These are phyloP conservation scores for Mycena polygramma DNA, from an alignment of 768 basidiomycete species.

Conservation along the genomic window DNA sequence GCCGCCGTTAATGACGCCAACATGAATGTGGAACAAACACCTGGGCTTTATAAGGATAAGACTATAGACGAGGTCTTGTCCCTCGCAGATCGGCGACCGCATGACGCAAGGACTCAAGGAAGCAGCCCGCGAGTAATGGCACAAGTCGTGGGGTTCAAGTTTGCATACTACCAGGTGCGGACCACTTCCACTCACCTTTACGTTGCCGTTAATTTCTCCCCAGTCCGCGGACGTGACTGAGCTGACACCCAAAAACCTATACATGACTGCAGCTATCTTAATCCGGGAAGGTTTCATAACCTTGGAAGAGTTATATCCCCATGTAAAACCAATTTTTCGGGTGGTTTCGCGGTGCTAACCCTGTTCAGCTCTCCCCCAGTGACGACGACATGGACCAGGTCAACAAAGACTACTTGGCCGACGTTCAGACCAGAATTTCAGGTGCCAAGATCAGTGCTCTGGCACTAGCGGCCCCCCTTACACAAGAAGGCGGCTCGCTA, in stretches of 20 bases:
- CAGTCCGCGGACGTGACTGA: constrained; percentile 74
- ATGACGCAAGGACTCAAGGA: constrained; percentile 33
- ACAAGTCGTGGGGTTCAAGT: constrained; percentile 99
- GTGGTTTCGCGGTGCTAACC: constrained; percentile 18
- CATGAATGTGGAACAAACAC: constrained; percentile 55
- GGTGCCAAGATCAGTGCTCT: constrained; percentile 81
- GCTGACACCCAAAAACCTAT: constrained; percentile 76
- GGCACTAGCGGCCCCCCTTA: constrained; percentile 88
- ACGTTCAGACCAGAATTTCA: constrained; percentile 73
- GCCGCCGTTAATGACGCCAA: constrained; percentile 43
- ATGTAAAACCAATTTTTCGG: constrained; percentile 65
- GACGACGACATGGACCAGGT: constrained; percentile 83
- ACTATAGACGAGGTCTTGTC: constrained; percentile 75
- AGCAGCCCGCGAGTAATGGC: constrained; percentile 75
- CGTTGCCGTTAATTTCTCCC: constrained; percentile 29
- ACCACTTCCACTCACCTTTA: constrained; percentile 39
- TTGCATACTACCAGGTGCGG: constrained; percentile 87
- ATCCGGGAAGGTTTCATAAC: constrained; percentile 92
- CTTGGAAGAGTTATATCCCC: constrained; percentile 91
- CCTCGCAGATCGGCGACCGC: constrained; percentile 60
- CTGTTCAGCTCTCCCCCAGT: constrained; percentile 72
- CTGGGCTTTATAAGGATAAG: constrained; percentile 67
- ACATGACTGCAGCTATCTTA: constrained; percentile 86
- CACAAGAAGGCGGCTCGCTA: constrained; percentile 64
- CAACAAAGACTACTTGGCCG: constrained; percentile 73